Base-by-base conservation (phyloP, 352 stramenopile species). In the Globisporangium abappressorium region DNA sequence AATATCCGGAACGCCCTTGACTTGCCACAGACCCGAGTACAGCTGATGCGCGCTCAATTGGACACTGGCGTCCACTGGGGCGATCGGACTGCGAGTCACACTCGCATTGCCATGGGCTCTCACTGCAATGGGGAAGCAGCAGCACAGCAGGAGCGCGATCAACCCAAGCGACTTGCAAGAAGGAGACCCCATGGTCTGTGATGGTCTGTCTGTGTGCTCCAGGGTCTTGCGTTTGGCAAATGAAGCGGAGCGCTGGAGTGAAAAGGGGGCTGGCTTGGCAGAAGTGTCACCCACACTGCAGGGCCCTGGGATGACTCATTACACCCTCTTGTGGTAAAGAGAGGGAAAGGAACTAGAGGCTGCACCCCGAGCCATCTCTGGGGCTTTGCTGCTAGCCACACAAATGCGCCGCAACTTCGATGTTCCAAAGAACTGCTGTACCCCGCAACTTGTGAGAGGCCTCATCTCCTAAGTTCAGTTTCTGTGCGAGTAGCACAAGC, bases 11-110 rank as follows among this genome's bases (percentile, higher is more conserved):
- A 18, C 36, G 18, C 57, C 22, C n/a, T 47, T 47, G 36, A 63
- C 34, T 20, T 47, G 34, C 57, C 57, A 63, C 36, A 63, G 57
- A 11, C 22, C n/a, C 12, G 22, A 34, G 57, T 53, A 63, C n/a
- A 30, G 33, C 26, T 43, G 33, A 12, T 51, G 28, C 22, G 34
- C 36, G n/a, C 57, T 63, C 36, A 34, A 1, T n/a, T 36, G 51
- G 3, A 14, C 34, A 33, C 34, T 49, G 9, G 34, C 5, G 22
- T 54, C 41, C 34, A 53, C 36, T n/a, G 24, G 34, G 1, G n/a
- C 6, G 34, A 26, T 38, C 7, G 33, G 33, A 33, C 36, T 22
- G 36, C 26, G 57, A 20, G 41, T 14, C 9, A 53, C 57, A 8
- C 9, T 63, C 20, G 22, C 57, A 22, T 63, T 63, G n/a, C 26